phyloP scores from a whole-genome alignment of 78 protist species.

The Chrysochromulina parva region DNA sequence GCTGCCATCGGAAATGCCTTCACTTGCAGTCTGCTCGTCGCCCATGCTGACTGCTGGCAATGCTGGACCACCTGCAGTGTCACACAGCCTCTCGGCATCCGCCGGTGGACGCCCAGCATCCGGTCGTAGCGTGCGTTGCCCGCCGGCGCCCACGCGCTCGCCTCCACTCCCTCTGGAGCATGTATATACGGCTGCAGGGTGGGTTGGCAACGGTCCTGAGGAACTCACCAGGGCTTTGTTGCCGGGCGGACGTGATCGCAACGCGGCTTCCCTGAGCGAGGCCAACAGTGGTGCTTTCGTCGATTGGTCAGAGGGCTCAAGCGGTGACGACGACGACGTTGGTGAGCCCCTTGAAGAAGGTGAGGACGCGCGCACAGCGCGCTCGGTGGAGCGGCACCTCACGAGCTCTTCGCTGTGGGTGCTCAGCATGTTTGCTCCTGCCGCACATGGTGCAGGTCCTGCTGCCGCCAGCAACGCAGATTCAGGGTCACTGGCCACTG shows the following conservation, averaged over 20 bases:
- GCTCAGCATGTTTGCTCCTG: background rate
- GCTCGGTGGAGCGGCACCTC: background rate
- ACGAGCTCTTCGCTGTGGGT: background rate
- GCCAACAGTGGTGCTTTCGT: background rate
- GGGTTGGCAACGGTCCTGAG: background rate
- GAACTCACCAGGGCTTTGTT: background rate
- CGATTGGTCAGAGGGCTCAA: background rate
- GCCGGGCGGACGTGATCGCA: background rate
- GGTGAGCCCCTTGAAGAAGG: too few relatives aligned
- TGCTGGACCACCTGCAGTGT: background rate
- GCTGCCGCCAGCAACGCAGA: background rate
- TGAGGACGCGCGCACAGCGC: background rate
- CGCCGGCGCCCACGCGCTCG: conserved; percentile 19
- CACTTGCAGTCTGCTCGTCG: too few relatives aligned
- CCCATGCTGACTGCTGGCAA: too few relatives aligned
- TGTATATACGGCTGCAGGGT: background rate
- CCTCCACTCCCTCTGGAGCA: background rate
- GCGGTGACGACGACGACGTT: background rate
- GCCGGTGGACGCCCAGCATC: background rate
- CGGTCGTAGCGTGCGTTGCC: conserved; percentile 16
- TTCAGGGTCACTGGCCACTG: background rate
- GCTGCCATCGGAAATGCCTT: too few relatives aligned
- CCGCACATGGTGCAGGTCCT: background rate
- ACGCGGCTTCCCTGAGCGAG: background rate
- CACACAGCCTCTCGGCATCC: background rate